phyloP scores from a whole-genome alignment of 2,329 filamentous ascomycete genomes.

The Dothistroma pini region DNA sequence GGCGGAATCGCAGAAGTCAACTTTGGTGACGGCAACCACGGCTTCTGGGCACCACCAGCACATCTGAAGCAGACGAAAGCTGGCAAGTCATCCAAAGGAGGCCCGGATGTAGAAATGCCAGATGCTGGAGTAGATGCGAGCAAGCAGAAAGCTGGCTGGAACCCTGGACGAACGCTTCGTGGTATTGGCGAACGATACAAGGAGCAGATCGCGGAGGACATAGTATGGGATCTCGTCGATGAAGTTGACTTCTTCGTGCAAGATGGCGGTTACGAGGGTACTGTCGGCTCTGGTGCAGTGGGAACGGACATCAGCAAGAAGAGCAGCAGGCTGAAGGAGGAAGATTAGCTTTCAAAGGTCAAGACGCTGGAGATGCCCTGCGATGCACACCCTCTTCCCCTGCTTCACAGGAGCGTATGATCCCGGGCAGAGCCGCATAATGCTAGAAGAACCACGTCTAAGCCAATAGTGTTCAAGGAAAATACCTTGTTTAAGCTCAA shows the following conservation, averaged over 20 bases:
- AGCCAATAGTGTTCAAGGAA: too few species aligned
- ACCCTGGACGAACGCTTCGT: conserved; percentile 43
- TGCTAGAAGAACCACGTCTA: too few species aligned
- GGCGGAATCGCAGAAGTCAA: conserved; percentile 90
- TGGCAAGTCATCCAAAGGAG: conserved; percentile 1
- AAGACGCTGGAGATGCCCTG: neutral
- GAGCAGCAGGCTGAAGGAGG: conserved; percentile 23
- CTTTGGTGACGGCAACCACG: conserved; percentile 76
- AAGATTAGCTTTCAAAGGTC: conserved; percentile 10
- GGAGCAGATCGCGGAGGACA: conserved; percentile 92
- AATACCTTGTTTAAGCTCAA: too few species aligned
- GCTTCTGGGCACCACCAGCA: conserved; percentile 84
- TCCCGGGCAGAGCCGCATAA: too few species aligned
- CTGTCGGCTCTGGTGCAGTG: conserved; percentile 24
- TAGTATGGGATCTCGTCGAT: conserved; percentile 89
- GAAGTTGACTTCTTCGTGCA: conserved; percentile 88
- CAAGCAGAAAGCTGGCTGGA: conserved; percentile 28
- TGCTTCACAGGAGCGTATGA: too few species aligned
- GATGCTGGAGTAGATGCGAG: conserved; percentile 23
- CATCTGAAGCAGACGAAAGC: conserved; percentile 37
- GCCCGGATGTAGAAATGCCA: conserved; percentile 36
- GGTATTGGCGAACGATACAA: conserved; percentile 75
- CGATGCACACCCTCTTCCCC: neutral
- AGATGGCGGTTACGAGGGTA: conserved; percentile 50
- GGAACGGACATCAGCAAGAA: conserved; percentile 17